Percentiles rank a stretch among this genome's conserved stretches.
phyloP scores from a whole-genome alignment of 495 filamentous ascomycete species.

The Neurospora sp. region DNA sequence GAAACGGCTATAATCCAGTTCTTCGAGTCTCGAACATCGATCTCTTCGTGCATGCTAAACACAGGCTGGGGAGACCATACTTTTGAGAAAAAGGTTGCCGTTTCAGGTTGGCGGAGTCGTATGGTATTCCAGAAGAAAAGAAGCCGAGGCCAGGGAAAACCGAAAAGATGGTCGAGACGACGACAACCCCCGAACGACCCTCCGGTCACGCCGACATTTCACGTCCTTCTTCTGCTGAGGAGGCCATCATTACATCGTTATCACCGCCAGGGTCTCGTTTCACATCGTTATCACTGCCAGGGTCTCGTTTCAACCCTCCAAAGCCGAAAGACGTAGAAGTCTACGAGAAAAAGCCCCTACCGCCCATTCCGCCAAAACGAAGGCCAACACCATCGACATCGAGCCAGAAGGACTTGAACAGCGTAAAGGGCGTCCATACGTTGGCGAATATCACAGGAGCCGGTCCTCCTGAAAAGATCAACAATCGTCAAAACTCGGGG shows the following conservation, averaged over 20 bases:
- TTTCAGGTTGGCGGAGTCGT: not conserved
- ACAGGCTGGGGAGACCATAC: not conserved
- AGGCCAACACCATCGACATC: constrained; percentile 9
- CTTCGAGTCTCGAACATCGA: not conserved
- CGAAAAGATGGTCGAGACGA: not conserved
- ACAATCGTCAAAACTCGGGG: not conserved
- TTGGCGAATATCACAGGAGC: constrained; percentile 1
- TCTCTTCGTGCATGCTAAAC: not conserved
- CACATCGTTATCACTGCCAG: not conserved
- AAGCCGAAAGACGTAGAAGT: constrained; percentile 9
- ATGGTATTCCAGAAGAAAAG: not conserved
- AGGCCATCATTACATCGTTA: not conserved
- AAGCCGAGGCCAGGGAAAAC: not conserved
- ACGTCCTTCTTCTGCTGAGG: not conserved
- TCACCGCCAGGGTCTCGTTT: not conserved
- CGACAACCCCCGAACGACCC: not conserved
- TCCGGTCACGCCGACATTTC: not conserved
- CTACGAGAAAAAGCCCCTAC: constrained; percentile 16
- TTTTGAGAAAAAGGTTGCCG: not conserved
- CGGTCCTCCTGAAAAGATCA: not conserved
- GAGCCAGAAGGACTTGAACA: constrained; percentile 15
- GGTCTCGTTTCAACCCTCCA: not conserved
- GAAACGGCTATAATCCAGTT: not conserved
- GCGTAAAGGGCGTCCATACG: constrained; percentile 3
- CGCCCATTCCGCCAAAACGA: constrained; percentile 11